phyloP scores from a whole-genome alignment of 2,329 filamentous ascomycete species.

The Didymella pinodella region DNA sequence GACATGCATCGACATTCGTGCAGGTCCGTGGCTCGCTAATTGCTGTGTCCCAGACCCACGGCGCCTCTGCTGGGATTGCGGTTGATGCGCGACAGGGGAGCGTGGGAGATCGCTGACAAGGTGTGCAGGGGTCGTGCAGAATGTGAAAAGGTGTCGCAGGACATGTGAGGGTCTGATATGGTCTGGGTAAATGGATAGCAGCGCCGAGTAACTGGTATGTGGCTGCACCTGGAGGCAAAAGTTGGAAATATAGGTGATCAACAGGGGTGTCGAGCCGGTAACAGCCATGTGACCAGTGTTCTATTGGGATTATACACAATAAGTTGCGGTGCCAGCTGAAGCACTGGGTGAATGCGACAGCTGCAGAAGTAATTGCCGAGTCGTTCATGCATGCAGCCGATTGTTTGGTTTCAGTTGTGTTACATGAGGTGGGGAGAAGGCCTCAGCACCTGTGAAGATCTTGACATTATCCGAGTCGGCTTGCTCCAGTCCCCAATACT shows the following conservation, averaged over 20 bases:
- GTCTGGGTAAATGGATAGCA: not conserved
- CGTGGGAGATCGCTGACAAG: slow-evolving; percentile 13
- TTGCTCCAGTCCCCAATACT: not conserved
- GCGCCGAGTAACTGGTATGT: not conserved
- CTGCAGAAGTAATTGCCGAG: slow-evolving; percentile 4
- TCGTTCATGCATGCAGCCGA: slow-evolving; percentile 9
- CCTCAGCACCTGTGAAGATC: slow-evolving; percentile 8
- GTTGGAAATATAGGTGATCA: not conserved
- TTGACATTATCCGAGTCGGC: not conserved
- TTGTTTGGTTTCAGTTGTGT: slow-evolving; percentile 22
- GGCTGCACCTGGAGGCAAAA: not conserved
- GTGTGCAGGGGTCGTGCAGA: not conserved
- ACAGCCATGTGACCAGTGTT: not conserved
- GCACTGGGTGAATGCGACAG: not conserved
- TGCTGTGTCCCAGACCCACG: slow-evolving; percentile 7
- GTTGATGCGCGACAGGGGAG: slow-evolving; percentile 13
- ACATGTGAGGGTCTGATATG: not conserved
- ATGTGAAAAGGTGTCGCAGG: not conserved
- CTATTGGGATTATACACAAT: not conserved
- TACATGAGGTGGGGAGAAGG: slow-evolving; percentile 9
- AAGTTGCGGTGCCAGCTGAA: not conserved
- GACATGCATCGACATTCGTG: slow-evolving; percentile 13
- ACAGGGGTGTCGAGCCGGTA: not conserved
- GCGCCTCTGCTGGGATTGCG: slow-evolving; percentile 7
- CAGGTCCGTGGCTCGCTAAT: slow-evolving; percentile 16